Evolutionary conservation across 2,329 filamentous ascomycete genomes (phyloP).

Genomic region (Clarireedia homoeocarpa): DNA sequence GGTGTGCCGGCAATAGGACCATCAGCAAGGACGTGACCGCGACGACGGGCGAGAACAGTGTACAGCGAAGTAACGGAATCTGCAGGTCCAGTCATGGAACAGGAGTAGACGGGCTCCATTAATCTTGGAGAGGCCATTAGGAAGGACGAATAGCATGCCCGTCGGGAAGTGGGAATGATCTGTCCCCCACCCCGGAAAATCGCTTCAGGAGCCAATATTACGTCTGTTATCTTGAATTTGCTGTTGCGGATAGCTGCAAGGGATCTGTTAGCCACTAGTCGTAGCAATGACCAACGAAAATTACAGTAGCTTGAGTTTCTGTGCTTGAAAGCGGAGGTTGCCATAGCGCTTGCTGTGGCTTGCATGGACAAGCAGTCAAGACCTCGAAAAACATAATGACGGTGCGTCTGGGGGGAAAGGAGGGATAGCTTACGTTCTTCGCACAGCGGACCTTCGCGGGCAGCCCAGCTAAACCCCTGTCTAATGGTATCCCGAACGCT

Average conservation of each 20-base stretch:
- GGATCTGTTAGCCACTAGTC: conserved; percentile 24
- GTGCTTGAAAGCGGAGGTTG: not conserved
- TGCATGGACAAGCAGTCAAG: not conserved
- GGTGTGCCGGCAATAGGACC: conserved; percentile 91
- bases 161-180: conserved; percentile 89
- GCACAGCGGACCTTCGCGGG: conserved; percentile 88
- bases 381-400: not conserved
- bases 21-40: conserved; percentile 91
- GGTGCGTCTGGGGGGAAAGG: not conserved
- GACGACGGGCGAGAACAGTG: conserved; percentile 78
- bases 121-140: conserved; percentile 92
- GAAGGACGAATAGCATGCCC: conserved; percentile 93
- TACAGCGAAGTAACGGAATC: conserved; percentile 85
- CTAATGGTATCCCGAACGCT: conserved; percentile 86
- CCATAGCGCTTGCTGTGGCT: conserved; percentile 1
- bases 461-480: conserved; percentile 95
- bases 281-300: conserved; percentile 16
- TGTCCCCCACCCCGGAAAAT: conserved; percentile 95
- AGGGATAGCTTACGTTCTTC: conserved; percentile 73
- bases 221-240: conserved; percentile 93
- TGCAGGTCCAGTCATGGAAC: conserved; percentile 86
- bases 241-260: conserved; percentile 82
- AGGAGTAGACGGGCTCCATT: conserved; percentile 94
- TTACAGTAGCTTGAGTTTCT: not conserved
- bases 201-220: conserved; percentile 76